phyloP scores from a whole-genome alignment of 169 alveolate genomes.

The Besnoitia besnoiti region DNA sequence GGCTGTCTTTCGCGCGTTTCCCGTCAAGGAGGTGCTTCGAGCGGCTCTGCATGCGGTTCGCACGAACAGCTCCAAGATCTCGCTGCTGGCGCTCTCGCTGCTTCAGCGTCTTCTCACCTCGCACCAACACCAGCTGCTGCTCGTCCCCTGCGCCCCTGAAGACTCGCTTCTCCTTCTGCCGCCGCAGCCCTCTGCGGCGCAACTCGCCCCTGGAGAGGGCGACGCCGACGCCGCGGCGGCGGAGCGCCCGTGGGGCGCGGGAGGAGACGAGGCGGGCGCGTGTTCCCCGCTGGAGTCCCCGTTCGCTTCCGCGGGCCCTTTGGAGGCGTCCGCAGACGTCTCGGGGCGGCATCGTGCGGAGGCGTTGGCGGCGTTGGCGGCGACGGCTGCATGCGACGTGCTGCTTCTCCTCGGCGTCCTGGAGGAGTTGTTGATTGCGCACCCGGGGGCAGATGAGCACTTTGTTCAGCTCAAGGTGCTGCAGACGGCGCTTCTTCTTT shows the following conservation, averaged over 20 bases:
- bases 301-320: too few relatives aligned
- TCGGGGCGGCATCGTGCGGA: not conserved
- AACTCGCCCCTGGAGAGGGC: not conserved
- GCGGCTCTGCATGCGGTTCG: constrained; percentile 22
- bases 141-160: not conserved
- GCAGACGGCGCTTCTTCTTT: constrained; percentile 6
- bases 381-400: not conserved
- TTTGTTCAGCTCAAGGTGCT: constrained; percentile 12
- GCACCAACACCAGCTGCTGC: constrained; percentile 9
- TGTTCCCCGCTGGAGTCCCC: too few relatives aligned
- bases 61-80: not conserved
- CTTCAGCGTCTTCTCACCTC: constrained; percentile 33
- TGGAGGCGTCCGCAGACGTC: not conserved
- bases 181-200: not conserved
- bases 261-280: too few relatives aligned
- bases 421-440: not conserved
- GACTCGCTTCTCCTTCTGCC: not conserved
- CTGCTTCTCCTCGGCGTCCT: not conserved
- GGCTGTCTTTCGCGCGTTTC: not conserved
- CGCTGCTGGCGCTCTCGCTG: constrained; percentile 5
- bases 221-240: not conserved
- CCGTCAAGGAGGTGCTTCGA: constrained; percentile 14
- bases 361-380: not conserved
- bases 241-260: not conserved
- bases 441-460: not conserved